phyloP scores from a whole-genome alignment of 345 rosid genomes.

The Gossypium turneri region DNA sequence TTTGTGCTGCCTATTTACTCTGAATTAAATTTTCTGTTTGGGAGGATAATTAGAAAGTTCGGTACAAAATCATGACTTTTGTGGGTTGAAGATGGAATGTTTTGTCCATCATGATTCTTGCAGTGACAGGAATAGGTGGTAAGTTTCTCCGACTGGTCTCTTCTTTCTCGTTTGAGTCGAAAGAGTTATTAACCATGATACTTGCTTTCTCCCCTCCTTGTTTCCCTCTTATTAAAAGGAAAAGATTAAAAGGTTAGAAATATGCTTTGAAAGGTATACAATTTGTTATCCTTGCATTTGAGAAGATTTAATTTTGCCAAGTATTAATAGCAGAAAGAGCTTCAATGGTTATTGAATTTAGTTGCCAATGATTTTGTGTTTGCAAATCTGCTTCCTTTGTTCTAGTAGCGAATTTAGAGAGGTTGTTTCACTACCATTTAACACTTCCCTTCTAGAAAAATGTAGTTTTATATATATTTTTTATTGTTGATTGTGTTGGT shows the following conservation, averaged over 20 bases:
- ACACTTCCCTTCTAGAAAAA: background rate
- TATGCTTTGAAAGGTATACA: background rate
- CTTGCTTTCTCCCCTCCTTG: background rate
- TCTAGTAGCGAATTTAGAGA: background rate
- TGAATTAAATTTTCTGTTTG: background rate
- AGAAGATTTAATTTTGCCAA: background rate
- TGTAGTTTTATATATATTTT: background rate
- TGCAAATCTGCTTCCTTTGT: background rate
- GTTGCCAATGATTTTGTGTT: background rate
- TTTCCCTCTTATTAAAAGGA: background rate
- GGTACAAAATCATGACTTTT: background rate
- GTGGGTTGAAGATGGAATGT: background rate
- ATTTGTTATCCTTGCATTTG: background rate
- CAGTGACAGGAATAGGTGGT: background rate
- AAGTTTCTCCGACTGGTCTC: background rate
- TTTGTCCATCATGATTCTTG: background rate
- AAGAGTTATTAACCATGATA: background rate
- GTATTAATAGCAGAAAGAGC: background rate
- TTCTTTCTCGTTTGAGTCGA: background rate
- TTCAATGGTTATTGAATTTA: background rate
- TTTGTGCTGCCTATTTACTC: background rate
- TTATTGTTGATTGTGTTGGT: background rate
- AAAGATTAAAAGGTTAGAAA: background rate
- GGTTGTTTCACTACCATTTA: background rate
- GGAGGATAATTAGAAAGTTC: constrained; percentile 1